Conservation (phyloP, 2,329 filamentous ascomycete species). For the Colletotrichum destructivum region DNA sequence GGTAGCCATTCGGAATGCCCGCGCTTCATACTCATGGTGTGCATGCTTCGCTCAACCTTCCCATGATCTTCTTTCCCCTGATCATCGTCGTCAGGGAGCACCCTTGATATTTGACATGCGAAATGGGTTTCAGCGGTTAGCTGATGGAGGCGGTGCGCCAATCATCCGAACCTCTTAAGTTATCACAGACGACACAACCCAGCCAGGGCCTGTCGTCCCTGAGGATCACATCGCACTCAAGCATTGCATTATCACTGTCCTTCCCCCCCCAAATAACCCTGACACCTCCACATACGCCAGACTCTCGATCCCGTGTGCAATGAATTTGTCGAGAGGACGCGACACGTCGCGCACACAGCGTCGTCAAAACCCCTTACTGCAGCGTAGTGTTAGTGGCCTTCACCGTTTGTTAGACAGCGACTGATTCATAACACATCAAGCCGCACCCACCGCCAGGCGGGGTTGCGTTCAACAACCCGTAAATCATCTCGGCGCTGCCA, state of each 20-base stretch:
- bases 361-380: neutral
- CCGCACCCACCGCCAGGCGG: neutral
- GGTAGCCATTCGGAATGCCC: neutral
- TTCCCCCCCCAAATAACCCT: too few species aligned
- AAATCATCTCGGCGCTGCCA: neutral
- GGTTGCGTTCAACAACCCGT: neutral
- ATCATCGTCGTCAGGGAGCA: slow-evolving; percentile 18
- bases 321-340: too few species aligned
- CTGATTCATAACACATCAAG: neutral
- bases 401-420: neutral
- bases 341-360: neutral
- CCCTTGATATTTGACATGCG: slow-evolving; percentile 10
- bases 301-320: neutral
- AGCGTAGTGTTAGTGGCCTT: neutral
- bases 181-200: neutral
- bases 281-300: too few species aligned
- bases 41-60: slow-evolving; percentile 23
- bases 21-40: neutral
- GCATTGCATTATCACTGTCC: neutral
- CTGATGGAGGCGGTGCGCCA: slow-evolving; percentile 31
- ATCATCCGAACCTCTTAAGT: slow-evolving; percentile 27
- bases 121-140: slow-evolving; percentile 37
- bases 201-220: slow-evolving; percentile 26
- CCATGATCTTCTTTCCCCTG: slow-evolving; percentile 17
- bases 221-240: slow-evolving; percentile 14